Conservation (phyloP, 2,329 filamentous ascomycete genomes). For the Calonectria montana region DNA sequence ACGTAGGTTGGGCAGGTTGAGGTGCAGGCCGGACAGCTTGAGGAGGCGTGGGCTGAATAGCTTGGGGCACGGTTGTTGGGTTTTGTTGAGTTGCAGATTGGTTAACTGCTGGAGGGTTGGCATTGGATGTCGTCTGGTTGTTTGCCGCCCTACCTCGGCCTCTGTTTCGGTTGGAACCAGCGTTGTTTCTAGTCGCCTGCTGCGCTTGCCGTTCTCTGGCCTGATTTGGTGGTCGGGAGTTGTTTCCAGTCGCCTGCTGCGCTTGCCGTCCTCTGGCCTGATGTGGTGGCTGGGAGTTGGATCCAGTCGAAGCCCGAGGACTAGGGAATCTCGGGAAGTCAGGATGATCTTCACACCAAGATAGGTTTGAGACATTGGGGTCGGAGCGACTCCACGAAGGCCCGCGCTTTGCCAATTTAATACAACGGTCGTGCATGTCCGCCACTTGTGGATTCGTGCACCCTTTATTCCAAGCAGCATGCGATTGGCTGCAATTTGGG, state of each 20-base stretch:
- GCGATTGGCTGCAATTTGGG: not conserved
- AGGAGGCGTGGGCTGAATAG: too few species aligned
- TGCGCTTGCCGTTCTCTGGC: not conserved
- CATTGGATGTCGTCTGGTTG: not conserved
- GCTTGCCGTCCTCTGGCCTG: not conserved
- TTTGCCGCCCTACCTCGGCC: not conserved
- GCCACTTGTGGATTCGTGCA: not conserved
- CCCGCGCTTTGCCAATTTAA: not conserved
- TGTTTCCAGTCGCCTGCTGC: not conserved
- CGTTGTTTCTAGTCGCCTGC: not conserved
- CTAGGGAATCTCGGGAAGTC: not conserved
- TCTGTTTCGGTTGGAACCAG: not conserved
- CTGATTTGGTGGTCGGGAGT: not conserved
- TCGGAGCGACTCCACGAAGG: not conserved
- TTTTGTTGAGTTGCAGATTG: not conserved
- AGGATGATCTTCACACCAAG: not conserved
- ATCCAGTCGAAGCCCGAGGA: not conserved
- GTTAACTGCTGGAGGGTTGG: not conserved
- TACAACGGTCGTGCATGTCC: not conserved
- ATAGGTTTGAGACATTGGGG: not conserved
- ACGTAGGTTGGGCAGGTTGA: too few species aligned
- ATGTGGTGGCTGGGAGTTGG: not conserved
- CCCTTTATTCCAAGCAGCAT: not conserved
- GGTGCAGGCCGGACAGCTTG: not conserved
- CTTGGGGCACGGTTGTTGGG: not conserved